Conservation (phyloP, 108 stramenopile genomes). For the Asterionellopsis glacialis region DNA sequence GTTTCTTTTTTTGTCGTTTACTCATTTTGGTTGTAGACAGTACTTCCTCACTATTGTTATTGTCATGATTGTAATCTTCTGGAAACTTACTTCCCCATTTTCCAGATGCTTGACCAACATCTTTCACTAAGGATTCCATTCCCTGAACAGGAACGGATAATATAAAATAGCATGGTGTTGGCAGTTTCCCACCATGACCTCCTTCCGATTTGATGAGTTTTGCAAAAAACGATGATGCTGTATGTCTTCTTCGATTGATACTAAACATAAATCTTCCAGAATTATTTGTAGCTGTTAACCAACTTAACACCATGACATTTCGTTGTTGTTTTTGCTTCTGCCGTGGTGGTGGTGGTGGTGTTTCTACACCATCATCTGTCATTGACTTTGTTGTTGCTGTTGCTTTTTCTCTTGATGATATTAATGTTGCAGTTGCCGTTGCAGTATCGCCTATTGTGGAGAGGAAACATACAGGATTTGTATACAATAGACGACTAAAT, state of each 20-base stretch:
- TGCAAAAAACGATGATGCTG: slow-evolving; percentile 29
- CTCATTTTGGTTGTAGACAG: slow-evolving; percentile 9
- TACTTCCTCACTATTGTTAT: not conserved
- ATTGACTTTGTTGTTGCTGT: too few species aligned
- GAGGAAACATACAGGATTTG: slow-evolving; percentile 71
- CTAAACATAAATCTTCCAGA: slow-evolving; percentile 59
- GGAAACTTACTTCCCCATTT: slow-evolving; percentile 41
- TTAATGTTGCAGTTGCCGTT: not conserved
- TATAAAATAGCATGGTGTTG: too few species aligned
- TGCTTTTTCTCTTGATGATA: not conserved
- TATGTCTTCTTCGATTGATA: slow-evolving; percentile 46
- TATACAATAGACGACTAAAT: slow-evolving; percentile 56
- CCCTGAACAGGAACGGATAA: slow-evolving; percentile 50
- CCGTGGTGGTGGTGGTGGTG: not conserved
- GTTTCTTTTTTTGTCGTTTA: slow-evolving; percentile 31
- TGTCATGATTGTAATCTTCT: not conserved
- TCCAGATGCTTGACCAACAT: slow-evolving; percentile 51
- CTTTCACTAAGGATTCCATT: slow-evolving; percentile 50
- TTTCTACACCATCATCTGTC: not conserved
- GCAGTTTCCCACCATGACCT: too few species aligned
- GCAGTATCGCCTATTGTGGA: slow-evolving; percentile 14
- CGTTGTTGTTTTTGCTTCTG: not conserved
- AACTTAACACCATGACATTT: slow-evolving; percentile 71
- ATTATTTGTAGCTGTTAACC: slow-evolving; percentile 77
- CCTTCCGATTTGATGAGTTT: too few species aligned